A percentile compares a stretch with the other conserved stretches of the same genome.
These are phyloP conservation scores for Entomortierella parvispora DNA, from an alignment of 192 early-diverging fungal species.

Conservation along the genomic window DNA sequence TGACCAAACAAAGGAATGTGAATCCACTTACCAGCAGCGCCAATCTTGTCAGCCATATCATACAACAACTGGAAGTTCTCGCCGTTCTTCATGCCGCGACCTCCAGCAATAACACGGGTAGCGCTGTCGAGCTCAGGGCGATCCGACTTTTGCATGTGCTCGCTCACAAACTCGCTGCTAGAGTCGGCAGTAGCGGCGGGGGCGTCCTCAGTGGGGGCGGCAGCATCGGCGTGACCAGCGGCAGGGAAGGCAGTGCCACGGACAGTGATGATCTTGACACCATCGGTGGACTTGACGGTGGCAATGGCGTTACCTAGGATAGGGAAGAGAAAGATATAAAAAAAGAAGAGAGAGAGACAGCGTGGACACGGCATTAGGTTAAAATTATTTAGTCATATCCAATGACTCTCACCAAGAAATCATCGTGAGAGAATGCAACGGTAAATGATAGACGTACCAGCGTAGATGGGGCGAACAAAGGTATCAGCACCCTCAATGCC, in stretches of 20 bases:
- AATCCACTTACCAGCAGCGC: slow-evolving; percentile 79
- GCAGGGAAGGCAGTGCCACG: slow-evolving; percentile 92
- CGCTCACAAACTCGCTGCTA: slow-evolving; percentile 84
- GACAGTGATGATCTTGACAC: slow-evolving; percentile 89
- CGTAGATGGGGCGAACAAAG: slow-evolving; percentile 97
- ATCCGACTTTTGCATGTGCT: slow-evolving; percentile 93
- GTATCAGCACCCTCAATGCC: slow-evolving; percentile 82
- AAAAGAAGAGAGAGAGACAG: neutral
- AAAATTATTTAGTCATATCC: neutral
- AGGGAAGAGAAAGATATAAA: slow-evolving; percentile 2
- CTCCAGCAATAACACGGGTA: slow-evolving; percentile 92
- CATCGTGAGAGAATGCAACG: neutral
- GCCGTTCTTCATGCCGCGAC: slow-evolving; percentile 95
- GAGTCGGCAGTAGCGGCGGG: slow-evolving; percentile 63
- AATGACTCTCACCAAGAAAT: neutral
- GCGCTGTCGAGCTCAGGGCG: slow-evolving; percentile 91
- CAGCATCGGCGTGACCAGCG: slow-evolving; percentile 52
- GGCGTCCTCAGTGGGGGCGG: slow-evolving; percentile 75
- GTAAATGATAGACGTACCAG: slow-evolving; percentile 72
- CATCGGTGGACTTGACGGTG: slow-evolving; percentile 90
- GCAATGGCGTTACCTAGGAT: slow-evolving; percentile 91
- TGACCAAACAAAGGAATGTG: neutral
- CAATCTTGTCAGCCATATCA: slow-evolving; percentile 93
- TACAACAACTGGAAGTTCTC: slow-evolving; percentile 94
- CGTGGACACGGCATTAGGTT: neutral